Percentiles rank a stretch among this genome's conserved stretches.
Conservation (phyloP, 768 basidiomycete species). For the Serendipita sp. region DNA sequence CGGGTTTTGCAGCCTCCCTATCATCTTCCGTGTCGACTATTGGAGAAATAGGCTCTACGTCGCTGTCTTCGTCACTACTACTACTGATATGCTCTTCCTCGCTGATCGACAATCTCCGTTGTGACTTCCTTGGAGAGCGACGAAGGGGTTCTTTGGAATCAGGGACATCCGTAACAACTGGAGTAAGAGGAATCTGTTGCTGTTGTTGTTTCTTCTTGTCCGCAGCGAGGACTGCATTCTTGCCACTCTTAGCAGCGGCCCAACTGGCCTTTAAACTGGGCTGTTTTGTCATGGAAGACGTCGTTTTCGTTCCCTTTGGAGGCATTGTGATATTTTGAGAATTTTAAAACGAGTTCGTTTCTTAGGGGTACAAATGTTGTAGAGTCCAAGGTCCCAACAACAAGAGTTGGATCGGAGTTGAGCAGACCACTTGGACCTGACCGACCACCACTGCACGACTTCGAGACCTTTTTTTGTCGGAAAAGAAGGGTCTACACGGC, state of each 20-base stretch:
- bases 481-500: too few species aligned
- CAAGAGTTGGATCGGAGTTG: not conserved
- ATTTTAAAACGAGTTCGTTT: not conserved
- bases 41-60: not conserved
- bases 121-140: not conserved
- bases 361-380: not conserved
- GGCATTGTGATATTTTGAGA: not conserved
- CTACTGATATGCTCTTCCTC: constrained; percentile 14
- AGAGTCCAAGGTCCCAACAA: not conserved
- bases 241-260: not conserved
- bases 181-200: constrained; percentile 6
- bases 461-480: too few species aligned
- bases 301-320: not conserved
- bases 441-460: not conserved
- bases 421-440: not conserved
- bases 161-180: constrained; percentile 12
- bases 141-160: not conserved
- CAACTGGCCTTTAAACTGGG: constrained; percentile 2
- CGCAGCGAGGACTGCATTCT: not conserved
- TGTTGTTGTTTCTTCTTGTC: not conserved
- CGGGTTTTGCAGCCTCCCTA: not conserved
- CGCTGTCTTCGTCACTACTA: not conserved
- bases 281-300: not conserved
- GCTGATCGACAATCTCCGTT: constrained; percentile 12
- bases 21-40: not conserved